A percentile compares a stretch with the other conserved stretches of the same genome.
These are phyloP conservation scores for Leccinum fibrillosum DNA, from an alignment of 768 basidiomycete species.

Conservation along the genomic window DNA sequence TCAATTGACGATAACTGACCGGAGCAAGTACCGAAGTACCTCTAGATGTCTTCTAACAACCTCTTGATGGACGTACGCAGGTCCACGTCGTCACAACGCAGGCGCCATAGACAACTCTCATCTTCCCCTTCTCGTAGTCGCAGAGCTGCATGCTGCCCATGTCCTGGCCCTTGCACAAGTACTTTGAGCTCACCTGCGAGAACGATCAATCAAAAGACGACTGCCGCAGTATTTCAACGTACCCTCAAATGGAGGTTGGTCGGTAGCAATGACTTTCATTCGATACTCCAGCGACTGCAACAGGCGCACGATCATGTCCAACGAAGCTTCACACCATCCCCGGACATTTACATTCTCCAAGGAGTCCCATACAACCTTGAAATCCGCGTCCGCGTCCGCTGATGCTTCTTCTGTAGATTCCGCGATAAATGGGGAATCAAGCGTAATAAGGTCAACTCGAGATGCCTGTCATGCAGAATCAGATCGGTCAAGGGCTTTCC, in stretches of 20 bases:
- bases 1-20: neutral
- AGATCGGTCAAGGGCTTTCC: slow-evolving; percentile 5
- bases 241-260: slow-evolving; percentile 63
- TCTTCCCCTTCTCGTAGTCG: slow-evolving; percentile 64
- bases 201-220: neutral
- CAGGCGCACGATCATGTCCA: slow-evolving; percentile 51
- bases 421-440: slow-evolving; percentile 67
- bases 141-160: slow-evolving; percentile 36
- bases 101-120: slow-evolving; percentile 68
- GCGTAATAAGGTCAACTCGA: slow-evolving; percentile 60
- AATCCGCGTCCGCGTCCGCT: slow-evolving; percentile 35
- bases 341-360: slow-evolving; percentile 44
- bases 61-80: slow-evolving; percentile 45
- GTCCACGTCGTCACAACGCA: slow-evolving; percentile 50
- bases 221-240: slow-evolving; percentile 12
- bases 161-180: slow-evolving; percentile 34
- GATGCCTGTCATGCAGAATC: slow-evolving; percentile 28
- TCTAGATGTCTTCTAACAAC: slow-evolving; percentile 31
- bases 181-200: slow-evolving; percentile 65
- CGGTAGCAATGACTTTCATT: slow-evolving; percentile 50
- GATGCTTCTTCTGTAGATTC: slow-evolving; percentile 35
- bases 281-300: slow-evolving; percentile 47
- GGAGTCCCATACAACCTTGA: slow-evolving; percentile 56
- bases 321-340: slow-evolving; percentile 66
- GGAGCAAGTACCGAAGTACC: neutral